Evolutionary conservation across 73 alveolate species (phyloP).

Genomic region (Uronychia binucleata): DNA sequence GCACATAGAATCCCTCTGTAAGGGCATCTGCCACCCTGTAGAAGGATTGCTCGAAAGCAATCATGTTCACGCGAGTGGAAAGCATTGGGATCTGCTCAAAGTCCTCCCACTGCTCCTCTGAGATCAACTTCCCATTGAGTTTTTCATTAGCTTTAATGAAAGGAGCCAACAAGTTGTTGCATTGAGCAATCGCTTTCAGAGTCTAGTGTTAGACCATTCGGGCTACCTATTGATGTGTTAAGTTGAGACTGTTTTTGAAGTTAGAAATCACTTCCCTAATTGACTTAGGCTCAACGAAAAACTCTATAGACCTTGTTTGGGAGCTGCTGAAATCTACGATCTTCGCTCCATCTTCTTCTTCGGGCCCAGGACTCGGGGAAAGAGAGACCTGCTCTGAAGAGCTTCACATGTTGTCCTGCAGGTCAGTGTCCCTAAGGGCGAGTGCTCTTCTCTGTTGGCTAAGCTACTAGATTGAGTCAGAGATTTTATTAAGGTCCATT

Average conservation of each 20-base stretch:
- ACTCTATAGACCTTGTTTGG: not conserved
- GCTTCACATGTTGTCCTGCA: not conserved
- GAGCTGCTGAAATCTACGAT: not conserved
- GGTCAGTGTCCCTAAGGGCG: not conserved
- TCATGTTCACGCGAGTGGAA: not conserved
- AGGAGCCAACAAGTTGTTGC: not conserved
- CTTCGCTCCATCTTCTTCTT: not conserved
- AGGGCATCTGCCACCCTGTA: not conserved
- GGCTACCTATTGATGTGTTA: not conserved
- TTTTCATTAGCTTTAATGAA: not conserved
- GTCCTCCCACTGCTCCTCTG: not conserved
- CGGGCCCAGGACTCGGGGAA: not conserved
- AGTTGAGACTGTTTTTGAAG: not conserved
- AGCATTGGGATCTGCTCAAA: not conserved
- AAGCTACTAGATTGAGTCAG: no score
- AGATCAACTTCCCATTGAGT: not conserved
- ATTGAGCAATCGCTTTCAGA: not conserved
- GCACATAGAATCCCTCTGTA: not conserved
- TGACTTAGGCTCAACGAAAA: not conserved
- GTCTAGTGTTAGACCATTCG: not conserved
- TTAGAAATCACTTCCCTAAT: not conserved
- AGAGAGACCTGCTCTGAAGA: not conserved
- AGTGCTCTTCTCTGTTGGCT: no score
- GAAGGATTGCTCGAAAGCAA: not conserved
- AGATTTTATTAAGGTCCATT: no score